Evolutionary conservation across 2,329 filamentous ascomycete species (phyloP).

Genomic region (Ophiostoma piceae): DNA sequence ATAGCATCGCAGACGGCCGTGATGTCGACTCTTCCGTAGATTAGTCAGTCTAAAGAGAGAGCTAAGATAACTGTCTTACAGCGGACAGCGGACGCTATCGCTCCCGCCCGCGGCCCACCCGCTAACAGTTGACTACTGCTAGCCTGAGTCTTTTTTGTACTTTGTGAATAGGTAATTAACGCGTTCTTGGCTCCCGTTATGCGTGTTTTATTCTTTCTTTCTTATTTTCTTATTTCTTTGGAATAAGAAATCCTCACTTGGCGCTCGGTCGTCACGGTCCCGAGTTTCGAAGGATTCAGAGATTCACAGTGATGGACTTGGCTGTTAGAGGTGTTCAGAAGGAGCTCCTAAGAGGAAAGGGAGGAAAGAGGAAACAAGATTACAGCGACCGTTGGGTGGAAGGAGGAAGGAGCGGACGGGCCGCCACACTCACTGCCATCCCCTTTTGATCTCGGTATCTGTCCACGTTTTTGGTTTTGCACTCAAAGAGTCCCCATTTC

Average conservation of each 20-base stretch:
- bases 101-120: slow-evolving; percentile 10
- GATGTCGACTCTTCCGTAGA: not conserved
- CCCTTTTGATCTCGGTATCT: not conserved
- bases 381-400: not conserved
- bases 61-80: not conserved
- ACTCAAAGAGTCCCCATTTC: not conserved
- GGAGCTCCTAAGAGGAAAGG: no score
- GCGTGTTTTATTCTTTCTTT: not conserved
- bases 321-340: no score
- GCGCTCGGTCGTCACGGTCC: not conserved
- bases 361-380: not conserved
- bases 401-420: not conserved
- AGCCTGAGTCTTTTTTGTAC: not conserved
- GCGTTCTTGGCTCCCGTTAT: not conserved
- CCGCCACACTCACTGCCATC: not conserved
- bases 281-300: not conserved
- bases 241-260: not conserved
- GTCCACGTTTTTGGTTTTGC: not conserved
- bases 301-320: not conserved
- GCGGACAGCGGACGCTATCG: slow-evolving; percentile 6
- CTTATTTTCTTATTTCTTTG: no score
- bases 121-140: not conserved
- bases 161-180: not conserved
- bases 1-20: not conserved
- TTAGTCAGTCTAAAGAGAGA: not conserved